Evolutionary conservation across 2,329 filamentous ascomycete genomes (phyloP).

Genomic region (Cytospora leucostoma): DNA sequence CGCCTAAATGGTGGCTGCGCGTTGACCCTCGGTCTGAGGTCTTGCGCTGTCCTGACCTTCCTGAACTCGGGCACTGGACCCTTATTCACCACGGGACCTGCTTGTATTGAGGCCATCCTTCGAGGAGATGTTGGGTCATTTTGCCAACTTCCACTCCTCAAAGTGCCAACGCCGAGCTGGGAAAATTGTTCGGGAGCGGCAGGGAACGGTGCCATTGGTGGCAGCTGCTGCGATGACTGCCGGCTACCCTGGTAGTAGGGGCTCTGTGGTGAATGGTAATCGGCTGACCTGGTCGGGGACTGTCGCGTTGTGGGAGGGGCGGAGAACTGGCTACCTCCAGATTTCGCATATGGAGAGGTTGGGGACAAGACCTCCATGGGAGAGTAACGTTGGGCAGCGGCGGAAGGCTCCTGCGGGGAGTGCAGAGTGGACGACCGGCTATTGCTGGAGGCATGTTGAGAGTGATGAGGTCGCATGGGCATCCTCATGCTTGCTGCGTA

Average conservation of each 20-base stretch:
- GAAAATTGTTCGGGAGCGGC: slow-evolving; percentile 72
- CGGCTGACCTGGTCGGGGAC: slow-evolving; percentile 73
- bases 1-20: slow-evolving; percentile 85
- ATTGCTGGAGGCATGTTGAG: slow-evolving; percentile 65
- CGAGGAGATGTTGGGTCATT: slow-evolving; percentile 61
- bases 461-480: slow-evolving; percentile 74
- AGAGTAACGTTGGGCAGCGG: slow-evolving; percentile 88
- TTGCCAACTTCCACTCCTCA: slow-evolving; percentile 61
- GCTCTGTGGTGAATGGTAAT: slow-evolving; percentile 53
- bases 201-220: slow-evolving; percentile 70
- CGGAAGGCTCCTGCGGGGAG: slow-evolving; percentile 73
- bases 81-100: slow-evolving; percentile 49
- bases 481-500: slow-evolving; percentile 82
- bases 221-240: slow-evolving; percentile 64
- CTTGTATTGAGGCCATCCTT: slow-evolving; percentile 50
- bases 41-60: slow-evolving; percentile 70
- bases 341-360: slow-evolving; percentile 70
- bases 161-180: slow-evolving; percentile 64
- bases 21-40: slow-evolving; percentile 82
- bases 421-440: slow-evolving; percentile 64
- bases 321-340: slow-evolving; percentile 55
- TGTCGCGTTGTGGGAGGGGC: slow-evolving; percentile 62
- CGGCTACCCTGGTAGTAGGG: slow-evolving; percentile 51
- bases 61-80: slow-evolving; percentile 85
- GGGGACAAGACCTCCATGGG: slow-evolving; percentile 91